These are phyloP conservation scores for Gossypium mustelinum DNA, from an alignment of 345 rosid species.

Conservation along the genomic window DNA sequence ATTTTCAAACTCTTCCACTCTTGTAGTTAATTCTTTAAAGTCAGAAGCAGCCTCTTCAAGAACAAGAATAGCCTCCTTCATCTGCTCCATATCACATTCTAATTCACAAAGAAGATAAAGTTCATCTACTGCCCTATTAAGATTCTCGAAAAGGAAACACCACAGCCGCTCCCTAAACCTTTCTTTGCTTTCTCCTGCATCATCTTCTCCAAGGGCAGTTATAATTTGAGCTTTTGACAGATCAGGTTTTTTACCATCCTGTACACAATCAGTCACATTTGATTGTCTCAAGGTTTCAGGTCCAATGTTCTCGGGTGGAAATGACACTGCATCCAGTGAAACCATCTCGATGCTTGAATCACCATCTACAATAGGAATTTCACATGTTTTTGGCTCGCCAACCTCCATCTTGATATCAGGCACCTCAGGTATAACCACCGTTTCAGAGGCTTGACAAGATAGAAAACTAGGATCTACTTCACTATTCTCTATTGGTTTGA, in stretches of 20 bases:
- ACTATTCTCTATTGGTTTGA: slow-evolving; percentile 17
- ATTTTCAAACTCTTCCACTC: slow-evolving; percentile 64
- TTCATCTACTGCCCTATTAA: slow-evolving; percentile 77
- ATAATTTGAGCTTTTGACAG: slow-evolving; percentile 27
- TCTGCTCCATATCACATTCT: slow-evolving; percentile 71
- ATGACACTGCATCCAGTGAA: slow-evolving; percentile 23
- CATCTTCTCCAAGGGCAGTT: slow-evolving; percentile 38
- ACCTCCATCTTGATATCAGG: slow-evolving; percentile 19
- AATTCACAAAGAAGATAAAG: slow-evolving; percentile 74
- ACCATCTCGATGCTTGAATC: slow-evolving; percentile 13
- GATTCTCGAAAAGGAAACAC: slow-evolving; percentile 81
- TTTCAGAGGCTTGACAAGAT: slow-evolving; percentile 27
- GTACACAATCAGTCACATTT: slow-evolving; percentile 14
- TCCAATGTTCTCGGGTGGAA: slow-evolving; percentile 22
- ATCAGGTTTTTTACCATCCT: slow-evolving; percentile 16
- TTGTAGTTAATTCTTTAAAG: slow-evolving; percentile 50
- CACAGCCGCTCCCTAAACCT: slow-evolving; percentile 73
- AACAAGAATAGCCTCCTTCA: slow-evolving; percentile 77
- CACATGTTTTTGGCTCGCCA: slow-evolving; percentile 21
- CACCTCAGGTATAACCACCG: slow-evolving; percentile 22
- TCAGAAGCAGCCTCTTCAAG: slow-evolving; percentile 72
- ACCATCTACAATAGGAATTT: slow-evolving; percentile 21
- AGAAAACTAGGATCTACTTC: slow-evolving; percentile 16
- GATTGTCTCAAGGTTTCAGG: slow-evolving; percentile 28
- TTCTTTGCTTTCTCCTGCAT: slow-evolving; percentile 65